Evolutionary conservation across 345 rosid species (phyloP).

Genomic region (Trapa incisa): DNA sequence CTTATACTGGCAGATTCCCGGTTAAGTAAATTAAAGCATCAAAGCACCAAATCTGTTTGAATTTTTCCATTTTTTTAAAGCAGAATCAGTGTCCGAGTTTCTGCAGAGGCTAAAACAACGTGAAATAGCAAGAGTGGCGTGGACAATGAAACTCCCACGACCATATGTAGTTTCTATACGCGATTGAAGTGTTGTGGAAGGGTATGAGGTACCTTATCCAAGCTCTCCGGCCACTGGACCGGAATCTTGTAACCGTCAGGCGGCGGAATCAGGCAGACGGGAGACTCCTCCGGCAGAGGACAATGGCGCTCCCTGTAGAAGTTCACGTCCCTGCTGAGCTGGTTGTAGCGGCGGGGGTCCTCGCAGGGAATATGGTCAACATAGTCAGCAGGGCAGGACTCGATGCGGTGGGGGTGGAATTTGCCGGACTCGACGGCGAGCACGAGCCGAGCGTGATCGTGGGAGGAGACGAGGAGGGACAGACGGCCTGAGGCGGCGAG

Average conservation of each 20-base stretch:
- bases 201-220: conserved; percentile 47
- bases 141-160: too few relatives aligned
- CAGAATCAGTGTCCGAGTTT: too few relatives aligned
- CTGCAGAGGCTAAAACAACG: too few relatives aligned
- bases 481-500: conserved; percentile 95
- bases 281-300: conserved; percentile 54
- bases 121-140: too few relatives aligned
- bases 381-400: conserved; percentile 55
- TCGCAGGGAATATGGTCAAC: conserved; percentile 94
- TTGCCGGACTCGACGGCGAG: conserved; percentile 57
- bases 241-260: conserved; percentile 65
- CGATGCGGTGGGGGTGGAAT: conserved; percentile 41
- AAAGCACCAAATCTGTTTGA: too few relatives aligned
- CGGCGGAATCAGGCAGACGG: conserved; percentile 86
- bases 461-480: conserved; percentile 58
- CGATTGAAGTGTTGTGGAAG: not conserved
- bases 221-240: conserved; percentile 84
- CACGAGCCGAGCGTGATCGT: conserved; percentile 74
- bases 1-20: too few relatives aligned
- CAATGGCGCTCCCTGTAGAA: conserved; percentile 85
- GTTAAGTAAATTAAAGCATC: too few relatives aligned
- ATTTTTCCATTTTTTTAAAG: too few relatives aligned
- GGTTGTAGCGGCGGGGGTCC: conserved; percentile 84
- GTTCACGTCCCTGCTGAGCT: conserved; percentile 87
- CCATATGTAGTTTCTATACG: too few relatives aligned